Evolutionary conservation across 306 rosid species (phyloP).

Genomic region (Hippophae tibetana): DNA sequence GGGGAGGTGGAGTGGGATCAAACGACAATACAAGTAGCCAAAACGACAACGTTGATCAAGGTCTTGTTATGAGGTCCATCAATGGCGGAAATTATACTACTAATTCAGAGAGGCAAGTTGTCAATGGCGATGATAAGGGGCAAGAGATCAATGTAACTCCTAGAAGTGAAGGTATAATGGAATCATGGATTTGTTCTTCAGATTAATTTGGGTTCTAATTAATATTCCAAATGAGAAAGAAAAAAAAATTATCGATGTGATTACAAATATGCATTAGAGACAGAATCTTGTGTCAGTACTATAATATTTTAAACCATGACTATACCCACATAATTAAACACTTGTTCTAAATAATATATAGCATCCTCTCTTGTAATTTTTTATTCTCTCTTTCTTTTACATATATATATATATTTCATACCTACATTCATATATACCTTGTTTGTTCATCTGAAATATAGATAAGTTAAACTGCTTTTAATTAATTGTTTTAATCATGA

Average conservation of each 20-base stretch:
- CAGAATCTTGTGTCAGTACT: constrained; percentile 28
- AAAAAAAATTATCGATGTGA: constrained; percentile 16
- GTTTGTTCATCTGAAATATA: too few relatives aligned
- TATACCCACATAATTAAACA: constrained; percentile 29
- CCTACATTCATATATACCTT: constrained; percentile 5
- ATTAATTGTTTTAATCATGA: too few relatives aligned
- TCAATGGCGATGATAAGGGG: constrained; percentile 38
- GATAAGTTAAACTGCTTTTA: too few relatives aligned
- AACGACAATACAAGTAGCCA: constrained; percentile 15
- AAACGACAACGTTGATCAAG: constrained; percentile 11
- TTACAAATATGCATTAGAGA: constrained; percentile 29
- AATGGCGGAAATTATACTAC: constrained; percentile 19
- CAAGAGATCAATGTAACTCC: constrained; percentile 31
- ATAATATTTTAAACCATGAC: constrained; percentile 30
- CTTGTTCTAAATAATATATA: constrained; percentile 30
- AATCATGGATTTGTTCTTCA: constrained; percentile 95
- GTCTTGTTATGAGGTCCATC: constrained; percentile 26
- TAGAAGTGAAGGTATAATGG: constrained; percentile 82
- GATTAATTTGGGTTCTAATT: constrained; percentile 28
- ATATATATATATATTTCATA: constrained; percentile 12
- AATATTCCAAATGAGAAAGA: constrained; percentile 1
- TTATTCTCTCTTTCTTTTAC: background rate
- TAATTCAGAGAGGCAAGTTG: constrained; percentile 2
- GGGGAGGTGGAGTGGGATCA: constrained; percentile 17
- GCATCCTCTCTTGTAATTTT: constrained; percentile 7